These are phyloP conservation scores for Candida ulmi DNA, from an alignment of 805 yeast species.

Conservation along the genomic window DNA sequence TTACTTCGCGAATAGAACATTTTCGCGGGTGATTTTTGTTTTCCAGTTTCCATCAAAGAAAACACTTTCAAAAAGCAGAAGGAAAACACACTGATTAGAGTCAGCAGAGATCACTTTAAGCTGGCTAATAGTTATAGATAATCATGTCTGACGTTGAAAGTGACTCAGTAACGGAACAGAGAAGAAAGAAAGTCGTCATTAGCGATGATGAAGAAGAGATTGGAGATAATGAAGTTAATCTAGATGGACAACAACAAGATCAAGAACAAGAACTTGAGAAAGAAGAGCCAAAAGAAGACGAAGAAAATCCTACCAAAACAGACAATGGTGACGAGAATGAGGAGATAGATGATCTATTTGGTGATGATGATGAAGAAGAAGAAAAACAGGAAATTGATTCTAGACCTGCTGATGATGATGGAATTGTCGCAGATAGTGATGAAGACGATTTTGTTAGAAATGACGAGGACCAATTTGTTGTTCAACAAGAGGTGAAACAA, in stretches of 20 bases:
- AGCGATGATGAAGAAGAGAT: slow-evolving; percentile 16
- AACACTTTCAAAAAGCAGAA: too few relatives aligned
- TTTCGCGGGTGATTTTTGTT: not conserved
- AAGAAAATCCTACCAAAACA: too few relatives aligned
- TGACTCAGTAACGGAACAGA: slow-evolving; percentile 8
- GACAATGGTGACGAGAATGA: too few relatives aligned
- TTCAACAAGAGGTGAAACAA: slow-evolving; percentile 7
- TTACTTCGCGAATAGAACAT: not conserved
- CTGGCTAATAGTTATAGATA: not conserved
- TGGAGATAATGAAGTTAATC: slow-evolving; percentile 1
- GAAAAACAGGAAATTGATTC: not conserved
- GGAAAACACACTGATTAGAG: not conserved
- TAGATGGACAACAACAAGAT: slow-evolving; percentile 3
- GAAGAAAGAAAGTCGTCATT: slow-evolving; percentile 11
- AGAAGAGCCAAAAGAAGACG: slow-evolving; percentile 1
- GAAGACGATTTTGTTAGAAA: slow-evolving; percentile 23
- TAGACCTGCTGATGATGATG: slow-evolving; percentile 9
- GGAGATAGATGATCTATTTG: slow-evolving; percentile 35
- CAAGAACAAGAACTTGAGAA: slow-evolving; percentile 1
- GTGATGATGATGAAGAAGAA: slow-evolving; percentile 21
- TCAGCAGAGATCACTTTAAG: not conserved
- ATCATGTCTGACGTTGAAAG: slow-evolving; percentile 10
- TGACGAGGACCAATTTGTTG: slow-evolving; percentile 26
- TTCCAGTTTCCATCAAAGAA: not conserved
- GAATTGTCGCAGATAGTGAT: slow-evolving; percentile 17